Conservation (phyloP, 129 eudicot species). For the Glebionis coronaria region DNA sequence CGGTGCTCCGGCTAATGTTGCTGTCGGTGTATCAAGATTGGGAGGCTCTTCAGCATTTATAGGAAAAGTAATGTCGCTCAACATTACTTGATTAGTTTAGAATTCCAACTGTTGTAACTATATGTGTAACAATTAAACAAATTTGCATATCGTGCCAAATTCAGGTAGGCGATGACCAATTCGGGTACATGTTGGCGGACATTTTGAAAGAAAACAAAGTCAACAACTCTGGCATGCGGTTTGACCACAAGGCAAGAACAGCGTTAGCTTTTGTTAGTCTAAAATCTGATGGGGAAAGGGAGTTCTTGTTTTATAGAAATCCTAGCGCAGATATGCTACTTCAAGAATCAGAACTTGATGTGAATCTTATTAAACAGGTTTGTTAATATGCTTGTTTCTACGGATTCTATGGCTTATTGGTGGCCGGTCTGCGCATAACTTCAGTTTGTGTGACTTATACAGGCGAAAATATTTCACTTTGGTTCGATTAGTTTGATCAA, state of each 20-base stretch:
- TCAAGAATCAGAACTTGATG: conserved; percentile 63
- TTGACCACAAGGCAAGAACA: conserved; percentile 63
- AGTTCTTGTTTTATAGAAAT: conserved; percentile 65
- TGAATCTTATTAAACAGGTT: conserved; percentile 62
- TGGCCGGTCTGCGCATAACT: not conserved
- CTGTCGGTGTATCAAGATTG: conserved; percentile 62
- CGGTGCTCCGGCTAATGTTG: conserved; percentile 95
- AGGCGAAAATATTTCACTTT: conserved; percentile 74
- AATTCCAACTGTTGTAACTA: not conserved
- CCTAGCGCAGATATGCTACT: conserved; percentile 87
- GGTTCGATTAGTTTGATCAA: conserved; percentile 78
- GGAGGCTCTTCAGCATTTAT: conserved; percentile 89
- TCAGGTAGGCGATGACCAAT: conserved; percentile 74
- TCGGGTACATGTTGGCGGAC: conserved; percentile 67
- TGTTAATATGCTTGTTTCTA: not conserved
- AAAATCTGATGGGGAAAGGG: conserved; percentile 74
- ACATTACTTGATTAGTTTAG: not conserved
- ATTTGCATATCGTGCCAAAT: not conserved
- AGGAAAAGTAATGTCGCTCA: conserved; percentile 50
- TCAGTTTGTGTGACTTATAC: conserved; percentile 1
- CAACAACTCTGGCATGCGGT: conserved; percentile 68
- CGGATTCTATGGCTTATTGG: not conserved
- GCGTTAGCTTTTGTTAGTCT: conserved; percentile 69
- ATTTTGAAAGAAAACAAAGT: conserved; percentile 67
- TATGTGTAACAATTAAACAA: not conserved